Base-by-base conservation (phyloP, 768 basidiomycete species). In the Mycena metata region DNA sequence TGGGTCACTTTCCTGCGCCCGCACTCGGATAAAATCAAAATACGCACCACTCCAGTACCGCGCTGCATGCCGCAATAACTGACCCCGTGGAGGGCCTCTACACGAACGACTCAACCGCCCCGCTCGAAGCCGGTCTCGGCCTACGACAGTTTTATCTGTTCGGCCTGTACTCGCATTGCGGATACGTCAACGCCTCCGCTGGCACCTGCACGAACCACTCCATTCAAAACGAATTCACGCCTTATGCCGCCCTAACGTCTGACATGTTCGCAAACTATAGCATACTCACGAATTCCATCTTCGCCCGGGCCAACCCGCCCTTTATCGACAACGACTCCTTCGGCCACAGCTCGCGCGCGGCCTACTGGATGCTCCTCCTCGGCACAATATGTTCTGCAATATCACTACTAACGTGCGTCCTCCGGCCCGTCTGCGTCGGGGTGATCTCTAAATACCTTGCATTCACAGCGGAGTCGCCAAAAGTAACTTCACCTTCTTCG, bases 101-200 rank as follows among this genome's bases (percentile, higher is more conserved):
- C 78, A 87, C 91, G n/a, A 76, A 74, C 52, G 90, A 94, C 76
- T 82, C 88, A 24, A 87, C 87, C 39, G 84, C 86, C 47, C 89
- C 92, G 5, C 86, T 95, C 2, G 84, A 83, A 54, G 75, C 79
- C 54, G 74, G 81, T 51, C 80, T 82, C 16, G 94, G 94, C 21
- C 79, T 95, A 64, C 88, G 93, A 73, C 86, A 90, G 76, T 78
- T 83, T 66, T 95, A 95, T 80, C 81, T 88, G 66, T 95, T 91
- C 70, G 94, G 94, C n/a, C 82, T 95, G 26, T 95, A 95, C 80
- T 88, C 89, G 21, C 88, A 92, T 76, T 95, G 94, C 72, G 93
- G 85, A 73, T 94, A 90, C 72, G 81, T 91, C 71, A 86, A 89
- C 69, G 78, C 80, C 46, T 83, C 84, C 23, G 82, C 81, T 35